These are phyloP conservation scores for Sarcodon sp. DNA, from an alignment of 768 basidiomycete genomes.

Conservation along the genomic window DNA sequence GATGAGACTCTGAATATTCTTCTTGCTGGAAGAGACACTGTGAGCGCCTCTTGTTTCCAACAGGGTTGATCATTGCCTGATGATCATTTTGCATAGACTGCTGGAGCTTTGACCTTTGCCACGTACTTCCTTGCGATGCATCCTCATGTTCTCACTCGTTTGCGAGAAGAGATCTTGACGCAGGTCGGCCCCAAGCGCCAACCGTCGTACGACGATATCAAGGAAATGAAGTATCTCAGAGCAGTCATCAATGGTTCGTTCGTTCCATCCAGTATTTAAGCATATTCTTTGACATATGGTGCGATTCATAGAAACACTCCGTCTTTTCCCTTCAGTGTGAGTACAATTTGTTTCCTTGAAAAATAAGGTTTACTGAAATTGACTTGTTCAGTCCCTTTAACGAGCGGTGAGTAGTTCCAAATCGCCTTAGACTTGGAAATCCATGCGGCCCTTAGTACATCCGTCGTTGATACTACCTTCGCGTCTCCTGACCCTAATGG, in stretches of 20 bases:
- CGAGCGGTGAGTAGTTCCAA: conserved; percentile 11
- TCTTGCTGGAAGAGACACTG: conserved; percentile 15
- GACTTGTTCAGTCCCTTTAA: conserved; percentile 18
- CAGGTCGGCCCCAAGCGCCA: conserved; percentile 11
- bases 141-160: conserved; percentile 13
- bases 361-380: neutral
- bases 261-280: neutral
- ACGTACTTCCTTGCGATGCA: conserved; percentile 18
- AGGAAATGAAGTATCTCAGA: conserved; percentile 15
- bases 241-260: conserved; percentile 14
- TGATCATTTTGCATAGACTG: conserved; percentile 6
- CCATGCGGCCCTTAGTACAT: conserved; percentile 1
- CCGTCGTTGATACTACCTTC: conserved; percentile 11
- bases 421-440: neutral
- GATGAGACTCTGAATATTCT: conserved; percentile 19
- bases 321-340: conserved; percentile 18
- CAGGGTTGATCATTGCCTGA: neutral
- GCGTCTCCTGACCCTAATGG: conserved; percentile 10
- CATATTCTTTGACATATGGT: neutral
- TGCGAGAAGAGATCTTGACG: conserved; percentile 16
- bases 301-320: conserved; percentile 12
- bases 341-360: neutral
- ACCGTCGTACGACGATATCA: conserved; percentile 21
- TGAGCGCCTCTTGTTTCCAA: neutral
- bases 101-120: conserved; percentile 16